Evolutionary conservation across 768 basidiomycete species (phyloP), one percentile per base, ranked within the genome.

Genomic region (Cystofilobasidium capitatum): DNA sequence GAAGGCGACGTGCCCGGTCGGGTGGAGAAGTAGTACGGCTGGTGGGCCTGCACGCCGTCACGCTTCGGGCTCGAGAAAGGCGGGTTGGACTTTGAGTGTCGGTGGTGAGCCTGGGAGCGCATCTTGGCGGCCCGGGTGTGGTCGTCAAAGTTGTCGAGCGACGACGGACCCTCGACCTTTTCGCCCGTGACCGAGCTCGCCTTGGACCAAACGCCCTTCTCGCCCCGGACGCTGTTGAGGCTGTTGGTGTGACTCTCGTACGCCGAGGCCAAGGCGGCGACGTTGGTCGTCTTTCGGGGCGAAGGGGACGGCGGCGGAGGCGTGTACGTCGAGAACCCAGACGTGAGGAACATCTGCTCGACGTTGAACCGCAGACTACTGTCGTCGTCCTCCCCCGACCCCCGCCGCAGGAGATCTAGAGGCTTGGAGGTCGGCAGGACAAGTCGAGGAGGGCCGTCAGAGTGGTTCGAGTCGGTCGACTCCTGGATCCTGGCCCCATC

Each of bases 11-110:
- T 55, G 26, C 51, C 51, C 17, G 51, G 51, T 13, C 51, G 26
- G 14, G 51, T 55, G 29, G 51, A 55, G 31, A 33, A 55, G 51
- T 55, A 55, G 29, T 8, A 55, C 13, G 51, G 51, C 51, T 55
- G 51, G 51, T n/a, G 26, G 24, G 29, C 29, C 51, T 8, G 8
- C 8, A 7, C 26, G 24, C 3, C 6, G 16, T 14, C 51, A 26
- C 29, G 51, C 31, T 16, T 16, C 16, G 51, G 33, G 29, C 12
- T 1, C 7, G 51, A n/a, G 14, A n/a, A n/a, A n/a, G 51, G 51
- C 51, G 51, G 51, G 26, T 29, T 33, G 51, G 29, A 31, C 29
- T 55, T 55, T 10, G 51, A 55, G 13, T 55, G 31, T 31, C 51
- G 51, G 31, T 55, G 51, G 51, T 55, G 51, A 2, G 51, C 51